phyloP scores from a whole-genome alignment of 169 alveolate species.

The Neospora caninum region DNA sequence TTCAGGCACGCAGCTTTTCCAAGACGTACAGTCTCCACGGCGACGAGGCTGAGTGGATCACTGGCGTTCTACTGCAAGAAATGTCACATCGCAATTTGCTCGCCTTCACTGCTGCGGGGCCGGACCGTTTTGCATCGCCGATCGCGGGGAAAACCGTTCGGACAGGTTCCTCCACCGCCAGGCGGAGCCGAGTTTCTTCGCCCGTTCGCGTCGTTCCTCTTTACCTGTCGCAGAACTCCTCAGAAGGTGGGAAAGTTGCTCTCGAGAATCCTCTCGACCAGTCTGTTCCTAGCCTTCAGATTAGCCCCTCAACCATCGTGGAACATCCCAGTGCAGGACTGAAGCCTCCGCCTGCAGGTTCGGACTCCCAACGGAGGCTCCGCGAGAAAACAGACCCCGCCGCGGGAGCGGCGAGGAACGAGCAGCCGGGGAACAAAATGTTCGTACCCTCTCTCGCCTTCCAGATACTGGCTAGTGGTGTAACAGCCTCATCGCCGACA shows the following conservation, averaged over 20 bases:
- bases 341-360: not conserved
- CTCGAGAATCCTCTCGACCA: not conserved
- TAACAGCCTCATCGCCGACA: no score
- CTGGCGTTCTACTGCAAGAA: slow-evolving; percentile 43
- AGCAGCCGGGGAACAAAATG: no score
- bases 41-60: slow-evolving; percentile 65
- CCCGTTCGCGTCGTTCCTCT: not conserved
- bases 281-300: not conserved
- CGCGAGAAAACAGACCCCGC: no score
- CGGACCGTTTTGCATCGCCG: not conserved
- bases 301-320: not conserved
- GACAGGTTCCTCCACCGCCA: not conserved
- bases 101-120: slow-evolving; percentile 6
- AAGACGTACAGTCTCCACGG: slow-evolving; percentile 52
- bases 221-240: not conserved
- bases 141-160: not conserved
- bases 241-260: not conserved
- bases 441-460: no score
- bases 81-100: slow-evolving; percentile 55
- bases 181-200: not conserved
- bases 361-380: no score
- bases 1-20: slow-evolving; percentile 54
- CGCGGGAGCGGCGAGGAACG: no score
- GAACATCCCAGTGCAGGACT: not conserved
- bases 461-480: no score